Conservation (phyloP, 176 grass and related monocot genomes). For the Aegilops speltoides region DNA sequence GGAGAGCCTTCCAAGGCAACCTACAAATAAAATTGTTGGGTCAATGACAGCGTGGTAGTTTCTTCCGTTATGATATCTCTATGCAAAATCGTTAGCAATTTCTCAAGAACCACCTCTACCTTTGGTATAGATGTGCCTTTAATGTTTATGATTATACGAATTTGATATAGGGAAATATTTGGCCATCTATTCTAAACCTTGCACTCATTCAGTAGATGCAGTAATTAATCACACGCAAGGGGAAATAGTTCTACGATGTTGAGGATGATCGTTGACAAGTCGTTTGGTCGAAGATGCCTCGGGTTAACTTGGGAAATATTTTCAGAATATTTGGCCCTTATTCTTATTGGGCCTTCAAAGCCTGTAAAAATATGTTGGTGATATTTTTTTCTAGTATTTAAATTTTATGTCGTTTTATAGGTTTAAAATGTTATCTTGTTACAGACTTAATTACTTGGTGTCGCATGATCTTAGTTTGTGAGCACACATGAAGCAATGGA, state of each 20-base stretch:
- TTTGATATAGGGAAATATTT: no score
- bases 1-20: not conserved
- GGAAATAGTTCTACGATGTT: not conserved
- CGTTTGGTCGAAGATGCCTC: no score
- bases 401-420: not conserved
- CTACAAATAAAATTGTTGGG: not conserved
- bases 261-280: no score
- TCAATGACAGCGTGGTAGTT: not conserved
- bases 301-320: not conserved
- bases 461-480: not conserved
- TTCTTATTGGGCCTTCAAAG: no score
- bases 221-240: not conserved
- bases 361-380: no score
- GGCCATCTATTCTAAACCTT: no score
- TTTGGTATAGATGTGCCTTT: not conserved
- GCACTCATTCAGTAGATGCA: not conserved
- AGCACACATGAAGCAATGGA: not conserved
- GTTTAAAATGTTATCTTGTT: not conserved
- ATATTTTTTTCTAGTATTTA: not conserved
- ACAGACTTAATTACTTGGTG: not conserved
- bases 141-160: not conserved
- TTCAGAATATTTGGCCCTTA: no score
- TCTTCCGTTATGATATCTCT: not conserved
- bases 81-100: not conserved
- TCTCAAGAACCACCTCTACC: not conserved